These are phyloP conservation scores for Umbelopsis ramanniana DNA, from an alignment of 192 early-diverging fungal genomes.

Conservation along the genomic window DNA sequence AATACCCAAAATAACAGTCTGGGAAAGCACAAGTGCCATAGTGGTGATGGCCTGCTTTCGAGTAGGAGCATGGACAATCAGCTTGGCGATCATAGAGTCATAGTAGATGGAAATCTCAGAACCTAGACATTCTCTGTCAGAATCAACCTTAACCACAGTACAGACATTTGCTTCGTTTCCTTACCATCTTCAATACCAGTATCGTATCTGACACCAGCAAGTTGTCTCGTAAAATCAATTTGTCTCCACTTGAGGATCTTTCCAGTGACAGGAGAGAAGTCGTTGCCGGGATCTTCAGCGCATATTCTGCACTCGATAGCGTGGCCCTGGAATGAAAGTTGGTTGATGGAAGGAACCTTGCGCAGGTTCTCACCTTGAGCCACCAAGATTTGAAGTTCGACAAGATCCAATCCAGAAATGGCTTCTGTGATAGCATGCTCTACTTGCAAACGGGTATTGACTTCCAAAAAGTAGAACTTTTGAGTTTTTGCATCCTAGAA, in stretches of 20 bases:
- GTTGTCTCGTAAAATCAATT: constrained; percentile 18
- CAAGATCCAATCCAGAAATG: constrained; percentile 66
- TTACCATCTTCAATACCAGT: constrained; percentile 48
- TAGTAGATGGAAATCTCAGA: constrained; percentile 61
- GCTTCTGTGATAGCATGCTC: constrained; percentile 69
- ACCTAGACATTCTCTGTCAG: constrained; percentile 22
- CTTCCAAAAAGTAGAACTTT: constrained; percentile 68
- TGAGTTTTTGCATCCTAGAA: constrained; percentile 46
- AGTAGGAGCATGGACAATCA: constrained; percentile 61
- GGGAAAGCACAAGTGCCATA: constrained; percentile 44
- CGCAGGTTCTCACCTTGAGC: constrained; percentile 60
- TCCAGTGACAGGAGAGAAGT: constrained; percentile 61
- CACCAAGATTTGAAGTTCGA: constrained; percentile 62
- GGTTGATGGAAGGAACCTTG: constrained; percentile 24
- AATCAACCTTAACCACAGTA: not conserved
- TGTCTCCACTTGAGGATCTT: constrained; percentile 56
- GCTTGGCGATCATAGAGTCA: constrained; percentile 67
- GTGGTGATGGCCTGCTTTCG: constrained; percentile 54
- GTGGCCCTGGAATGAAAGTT: constrained; percentile 45
- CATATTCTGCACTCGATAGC: constrained; percentile 65
- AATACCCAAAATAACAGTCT: constrained; percentile 58
- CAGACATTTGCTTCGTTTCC: not conserved
- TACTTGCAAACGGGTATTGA: constrained; percentile 72
- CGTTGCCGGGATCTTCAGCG: constrained; percentile 66
- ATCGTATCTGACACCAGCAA: constrained; percentile 34